A percentile compares a stretch with the other conserved stretches of the same genome.
Evolutionary conservation across 805 yeast genomes (phyloP).

Genomic region (Starmerella roubikii): DNA sequence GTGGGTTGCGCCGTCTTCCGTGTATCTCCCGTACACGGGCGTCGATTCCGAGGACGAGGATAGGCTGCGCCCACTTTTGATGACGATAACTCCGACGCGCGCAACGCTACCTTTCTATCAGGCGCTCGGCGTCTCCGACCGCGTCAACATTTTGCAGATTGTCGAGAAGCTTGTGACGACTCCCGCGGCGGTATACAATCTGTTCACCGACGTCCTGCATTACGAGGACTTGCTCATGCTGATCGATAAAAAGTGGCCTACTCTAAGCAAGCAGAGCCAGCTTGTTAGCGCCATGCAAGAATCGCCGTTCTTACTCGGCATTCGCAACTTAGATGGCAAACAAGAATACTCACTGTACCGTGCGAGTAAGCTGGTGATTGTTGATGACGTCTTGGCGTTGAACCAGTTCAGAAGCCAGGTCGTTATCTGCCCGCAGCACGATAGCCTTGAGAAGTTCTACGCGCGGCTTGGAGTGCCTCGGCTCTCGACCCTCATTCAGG

Average conservation of each 20-base stretch:
- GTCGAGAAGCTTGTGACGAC: constrained; percentile 13
- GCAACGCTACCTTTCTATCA: constrained; percentile 24
- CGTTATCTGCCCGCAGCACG: constrained; percentile 27
- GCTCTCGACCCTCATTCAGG: constrained; percentile 23
- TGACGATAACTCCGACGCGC: constrained; percentile 7
- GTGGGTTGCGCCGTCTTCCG: constrained; percentile 19
- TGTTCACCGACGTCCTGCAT: constrained; percentile 20
- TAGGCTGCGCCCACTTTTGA: constrained; percentile 8
- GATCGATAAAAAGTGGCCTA: constrained; percentile 11
- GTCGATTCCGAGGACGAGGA: constrained; percentile 6
- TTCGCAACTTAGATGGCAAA: constrained; percentile 5
- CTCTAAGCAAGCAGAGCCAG: constrained; percentile 3
- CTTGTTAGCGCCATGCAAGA: constrained; percentile 21
- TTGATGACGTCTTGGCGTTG: constrained; percentile 28
- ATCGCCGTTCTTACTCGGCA: constrained; percentile 24
- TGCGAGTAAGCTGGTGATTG: constrained; percentile 24
- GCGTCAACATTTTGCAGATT: constrained; percentile 25
- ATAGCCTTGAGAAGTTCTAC: constrained; percentile 24
- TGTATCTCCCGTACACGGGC: constrained; percentile 17
- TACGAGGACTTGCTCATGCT: constrained; percentile 19
- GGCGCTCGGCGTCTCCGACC: constrained; percentile 25
- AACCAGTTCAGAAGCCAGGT: constrained; percentile 26
- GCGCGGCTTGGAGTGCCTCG: constrained; percentile 22
- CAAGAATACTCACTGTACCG: constrained; percentile 18
- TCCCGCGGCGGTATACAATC: constrained; percentile 7